phyloP scores from a whole-genome alignment of 306 rosid genomes.

The Acacia confusa region DNA sequence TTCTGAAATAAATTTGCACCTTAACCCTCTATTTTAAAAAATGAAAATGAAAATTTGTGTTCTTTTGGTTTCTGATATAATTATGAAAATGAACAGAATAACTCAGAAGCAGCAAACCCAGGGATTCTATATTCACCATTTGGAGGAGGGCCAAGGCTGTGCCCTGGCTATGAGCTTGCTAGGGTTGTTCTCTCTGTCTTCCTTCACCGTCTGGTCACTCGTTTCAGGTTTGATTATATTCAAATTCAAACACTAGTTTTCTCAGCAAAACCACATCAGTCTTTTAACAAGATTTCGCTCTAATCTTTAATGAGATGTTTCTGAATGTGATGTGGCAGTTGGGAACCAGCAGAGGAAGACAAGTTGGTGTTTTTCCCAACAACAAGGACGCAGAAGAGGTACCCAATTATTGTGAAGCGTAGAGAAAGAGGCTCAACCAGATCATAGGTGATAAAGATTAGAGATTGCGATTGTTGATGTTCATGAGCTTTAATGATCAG shows the following conservation, averaged over 20 bases:
- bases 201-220: conserved; percentile 81
- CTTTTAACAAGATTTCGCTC: neutral
- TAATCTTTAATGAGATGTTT: neutral
- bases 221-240: conserved; percentile 56
- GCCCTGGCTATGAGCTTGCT: conserved; percentile 95
- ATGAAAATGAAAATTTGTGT: neutral
- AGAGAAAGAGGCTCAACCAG: conserved; percentile 24
- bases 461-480: conserved; percentile 6
- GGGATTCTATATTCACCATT: conserved; percentile 75
- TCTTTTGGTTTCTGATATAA: neutral
- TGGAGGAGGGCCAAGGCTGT: conserved; percentile 88
- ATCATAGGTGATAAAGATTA: neutral
- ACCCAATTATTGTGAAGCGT: conserved; percentile 67
- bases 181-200: conserved; percentile 89
- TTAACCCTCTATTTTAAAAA: too few relatives aligned
- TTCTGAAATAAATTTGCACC: too few relatives aligned
- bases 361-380: conserved; percentile 95
- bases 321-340: conserved; percentile 31
- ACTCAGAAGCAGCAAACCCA: conserved; percentile 44
- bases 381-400: conserved; percentile 89
- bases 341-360: conserved; percentile 93
- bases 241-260: neutral
- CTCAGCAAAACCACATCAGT: too few relatives aligned
- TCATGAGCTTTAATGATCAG: conserved; percentile 23
- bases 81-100: conserved; percentile 42